phyloP scores from a whole-genome alignment of 1,284 basidiomycete genomes.

The Trametes sp. region DNA sequence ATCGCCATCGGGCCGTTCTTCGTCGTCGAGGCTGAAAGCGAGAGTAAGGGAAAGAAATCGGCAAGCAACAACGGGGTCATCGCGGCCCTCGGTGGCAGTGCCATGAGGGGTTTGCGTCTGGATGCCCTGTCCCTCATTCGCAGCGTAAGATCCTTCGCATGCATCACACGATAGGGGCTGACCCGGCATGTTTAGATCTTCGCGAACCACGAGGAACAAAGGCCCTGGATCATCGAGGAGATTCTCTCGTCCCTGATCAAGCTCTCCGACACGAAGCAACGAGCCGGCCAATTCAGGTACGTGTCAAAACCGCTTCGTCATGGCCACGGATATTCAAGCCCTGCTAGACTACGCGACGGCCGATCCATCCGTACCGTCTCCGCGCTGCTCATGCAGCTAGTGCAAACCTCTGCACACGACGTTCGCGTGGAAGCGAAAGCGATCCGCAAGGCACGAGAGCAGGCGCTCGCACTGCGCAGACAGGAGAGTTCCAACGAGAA shows the following conservation, averaged over 20 bases:
- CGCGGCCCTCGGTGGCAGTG: conserved; percentile 71
- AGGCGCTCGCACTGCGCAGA: conserved; percentile 63
- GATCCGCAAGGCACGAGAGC: conserved; percentile 68
- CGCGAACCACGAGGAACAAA: conserved; percentile 87
- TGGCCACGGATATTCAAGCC: not conserved
- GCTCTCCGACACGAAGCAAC: conserved; percentile 88
- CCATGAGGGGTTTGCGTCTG: conserved; percentile 83
- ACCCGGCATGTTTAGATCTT: conserved; percentile 69
- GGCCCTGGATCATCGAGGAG: conserved; percentile 97
- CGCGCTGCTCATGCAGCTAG: conserved; percentile 92
- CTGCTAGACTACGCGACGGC: conserved; percentile 74
- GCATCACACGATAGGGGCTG: not conserved
- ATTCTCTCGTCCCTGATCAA: conserved; percentile 90
- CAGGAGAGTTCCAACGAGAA: conserved; percentile 64
- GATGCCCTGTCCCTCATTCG: conserved; percentile 86
- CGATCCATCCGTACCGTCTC: conserved; percentile 91
- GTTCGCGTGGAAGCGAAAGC: conserved; percentile 68
- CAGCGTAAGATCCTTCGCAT: conserved; percentile 62
- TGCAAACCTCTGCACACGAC: conserved; percentile 91
- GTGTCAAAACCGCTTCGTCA: conserved; percentile 34
- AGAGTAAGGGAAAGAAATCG: conserved; percentile 57
- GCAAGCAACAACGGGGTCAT: conserved; percentile 56
- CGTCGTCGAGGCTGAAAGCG: conserved; percentile 70
- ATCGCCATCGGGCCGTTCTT: conserved; percentile 94
- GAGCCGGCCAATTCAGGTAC: conserved; percentile 86